These are phyloP conservation scores for Voacanga thouarsii DNA, from an alignment of 257 asterid species.

Conservation along the genomic window DNA sequence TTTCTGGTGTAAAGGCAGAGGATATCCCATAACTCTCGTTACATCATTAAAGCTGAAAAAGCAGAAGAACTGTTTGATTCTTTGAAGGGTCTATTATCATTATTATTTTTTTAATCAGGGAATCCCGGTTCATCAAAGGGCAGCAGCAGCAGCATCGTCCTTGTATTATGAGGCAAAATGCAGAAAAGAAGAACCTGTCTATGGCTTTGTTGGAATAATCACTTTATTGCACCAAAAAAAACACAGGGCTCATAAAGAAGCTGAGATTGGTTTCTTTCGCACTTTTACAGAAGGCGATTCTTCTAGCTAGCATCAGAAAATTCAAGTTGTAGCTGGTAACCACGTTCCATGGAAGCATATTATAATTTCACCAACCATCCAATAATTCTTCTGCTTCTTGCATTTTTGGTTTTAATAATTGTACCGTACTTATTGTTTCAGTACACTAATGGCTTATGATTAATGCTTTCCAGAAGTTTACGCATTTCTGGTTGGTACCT, in stretches of 20 bases:
- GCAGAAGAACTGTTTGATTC: no score
- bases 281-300: background rate
- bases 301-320: no score
- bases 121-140: conserved; percentile 23
- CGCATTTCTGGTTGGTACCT: background rate
- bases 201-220: conserved; percentile 34
- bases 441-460: background rate
- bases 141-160: conserved; percentile 21
- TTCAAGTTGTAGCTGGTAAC: no score
- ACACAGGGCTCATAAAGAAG: conserved; percentile 16
- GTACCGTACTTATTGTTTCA: no score
- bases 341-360: no score
- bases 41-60: no score
- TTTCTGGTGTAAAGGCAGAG: no score
- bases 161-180: conserved; percentile 35
- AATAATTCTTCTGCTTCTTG: background rate
- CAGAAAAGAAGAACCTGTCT: conserved; percentile 25
- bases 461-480: background rate
- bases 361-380: background rate
- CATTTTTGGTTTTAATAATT: background rate
- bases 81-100: background rate
- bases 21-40: no score
- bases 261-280: conserved; percentile 15
- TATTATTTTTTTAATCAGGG: conserved; percentile 18
- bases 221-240: conserved; percentile 27